These are phyloP conservation scores for Raffaelea arxii DNA, from an alignment of 2,329 filamentous ascomycete genomes.

Conservation along the genomic window DNA sequence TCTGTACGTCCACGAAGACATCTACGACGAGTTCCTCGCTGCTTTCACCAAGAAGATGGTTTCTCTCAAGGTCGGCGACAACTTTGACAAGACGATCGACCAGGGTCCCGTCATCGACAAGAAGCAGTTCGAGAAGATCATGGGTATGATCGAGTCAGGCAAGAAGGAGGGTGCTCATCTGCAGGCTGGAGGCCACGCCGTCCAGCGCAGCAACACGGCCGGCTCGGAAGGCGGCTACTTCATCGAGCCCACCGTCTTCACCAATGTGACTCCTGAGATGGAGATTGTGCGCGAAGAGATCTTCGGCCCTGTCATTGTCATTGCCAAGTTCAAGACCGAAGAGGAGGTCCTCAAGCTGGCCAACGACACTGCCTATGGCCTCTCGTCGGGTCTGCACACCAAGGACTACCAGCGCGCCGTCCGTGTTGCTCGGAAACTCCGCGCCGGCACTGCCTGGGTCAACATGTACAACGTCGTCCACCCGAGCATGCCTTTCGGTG, in stretches of 20 bases:
- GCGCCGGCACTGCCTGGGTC: constrained; percentile 39
- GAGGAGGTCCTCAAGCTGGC: constrained; percentile 25
- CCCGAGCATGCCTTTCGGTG: constrained; percentile 15
- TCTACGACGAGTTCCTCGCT: constrained; percentile 51
- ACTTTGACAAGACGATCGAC: constrained; percentile 56
- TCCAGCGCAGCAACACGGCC: constrained; percentile 23
- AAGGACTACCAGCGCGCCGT: constrained; percentile 38
- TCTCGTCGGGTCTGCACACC: constrained; percentile 49
- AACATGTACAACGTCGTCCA: constrained; percentile 15
- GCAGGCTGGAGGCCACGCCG: constrained; percentile 45
- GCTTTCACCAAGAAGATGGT: constrained; percentile 52
- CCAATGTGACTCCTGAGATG: constrained; percentile 24
- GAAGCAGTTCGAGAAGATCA: constrained; percentile 55
- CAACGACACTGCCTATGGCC: constrained; percentile 43
- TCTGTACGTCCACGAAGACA: constrained; percentile 47
- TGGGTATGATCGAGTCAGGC: constrained; percentile 57
- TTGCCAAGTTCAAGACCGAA: constrained; percentile 24
- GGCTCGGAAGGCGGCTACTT: constrained; percentile 31
- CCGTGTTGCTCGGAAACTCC: constrained; percentile 40
- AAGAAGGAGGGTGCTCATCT: constrained; percentile 56
- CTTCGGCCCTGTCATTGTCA: constrained; percentile 24
- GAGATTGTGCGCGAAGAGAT: constrained; percentile 26
- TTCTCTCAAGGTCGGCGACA: constrained; percentile 55
- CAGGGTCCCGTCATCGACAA: constrained; percentile 63
- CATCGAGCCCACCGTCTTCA: constrained; percentile 24